Conservation (phyloP, 371 early-diverging fungal genomes). For the Mortierella polycephala region DNA sequence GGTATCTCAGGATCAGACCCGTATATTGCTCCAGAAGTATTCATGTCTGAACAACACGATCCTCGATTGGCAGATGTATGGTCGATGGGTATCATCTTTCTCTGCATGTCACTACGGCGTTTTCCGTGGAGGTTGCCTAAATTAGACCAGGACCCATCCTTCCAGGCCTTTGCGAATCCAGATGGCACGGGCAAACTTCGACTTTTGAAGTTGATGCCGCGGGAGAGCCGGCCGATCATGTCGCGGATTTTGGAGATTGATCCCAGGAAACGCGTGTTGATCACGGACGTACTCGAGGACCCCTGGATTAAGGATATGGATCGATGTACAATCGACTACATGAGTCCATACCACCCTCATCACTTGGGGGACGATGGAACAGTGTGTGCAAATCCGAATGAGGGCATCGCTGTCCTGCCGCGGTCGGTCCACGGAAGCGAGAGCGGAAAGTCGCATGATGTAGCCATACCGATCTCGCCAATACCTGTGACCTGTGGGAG, state of each 20-base stretch:
- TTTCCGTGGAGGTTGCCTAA: constrained; percentile 82
- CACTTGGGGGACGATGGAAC: constrained; percentile 55
- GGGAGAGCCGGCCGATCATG: constrained; percentile 60
- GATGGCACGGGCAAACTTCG: constrained; percentile 57
- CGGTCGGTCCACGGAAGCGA: constrained; percentile 43
- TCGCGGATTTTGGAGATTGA: constrained; percentile 61
- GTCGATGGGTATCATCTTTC: constrained; percentile 83
- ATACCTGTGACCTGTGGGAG: background rate
- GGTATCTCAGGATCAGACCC: constrained; percentile 90
- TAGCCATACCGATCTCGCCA: too few relatives aligned
- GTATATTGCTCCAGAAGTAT: constrained; percentile 94
- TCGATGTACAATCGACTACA: constrained; percentile 56
- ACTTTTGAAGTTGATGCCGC: constrained; percentile 61
- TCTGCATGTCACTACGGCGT: constrained; percentile 78
- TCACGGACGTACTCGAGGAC: constrained; percentile 59
- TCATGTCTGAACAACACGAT: constrained; percentile 67
- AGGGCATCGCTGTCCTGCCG: constrained; percentile 25
- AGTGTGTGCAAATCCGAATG: constrained; percentile 25
- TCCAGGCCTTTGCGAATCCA: constrained; percentile 59
- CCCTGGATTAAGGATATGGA: constrained; percentile 66
- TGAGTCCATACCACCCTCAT: constrained; percentile 55
- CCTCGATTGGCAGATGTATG: constrained; percentile 80
- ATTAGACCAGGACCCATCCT: constrained; percentile 63
- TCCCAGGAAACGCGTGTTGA: constrained; percentile 59
- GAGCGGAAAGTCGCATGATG: constrained; percentile 24